Conservation (phyloP, 1,284 basidiomycete species). For the Cutaneotrichosporon cutaneum region DNA sequence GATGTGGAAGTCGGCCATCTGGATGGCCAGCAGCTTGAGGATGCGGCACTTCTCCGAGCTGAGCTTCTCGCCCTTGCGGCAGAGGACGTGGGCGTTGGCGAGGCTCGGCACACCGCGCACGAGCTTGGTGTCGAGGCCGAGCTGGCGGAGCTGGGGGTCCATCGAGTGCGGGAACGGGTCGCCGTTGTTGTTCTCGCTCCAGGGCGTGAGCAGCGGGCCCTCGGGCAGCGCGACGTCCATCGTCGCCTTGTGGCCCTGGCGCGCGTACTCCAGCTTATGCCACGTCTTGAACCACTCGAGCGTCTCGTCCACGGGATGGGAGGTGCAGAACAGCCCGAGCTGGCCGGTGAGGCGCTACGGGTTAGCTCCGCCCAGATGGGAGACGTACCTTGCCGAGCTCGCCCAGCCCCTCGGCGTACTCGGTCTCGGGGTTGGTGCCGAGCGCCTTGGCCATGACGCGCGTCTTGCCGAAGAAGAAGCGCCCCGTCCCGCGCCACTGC, state of each 20-base stretch:
- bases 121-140: slow-evolving; percentile 84
- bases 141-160: slow-evolving; percentile 89
- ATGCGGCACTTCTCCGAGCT: slow-evolving; percentile 82
- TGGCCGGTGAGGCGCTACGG: slow-evolving; percentile 84
- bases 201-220: slow-evolving; percentile 56
- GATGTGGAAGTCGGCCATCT: slow-evolving; percentile 77
- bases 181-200: slow-evolving; percentile 65
- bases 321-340: slow-evolving; percentile 88
- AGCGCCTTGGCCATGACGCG: slow-evolving; percentile 95
- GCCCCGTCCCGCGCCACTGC: slow-evolving; percentile 88
- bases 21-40: slow-evolving; percentile 80
- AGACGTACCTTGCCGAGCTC: slow-evolving; percentile 73
- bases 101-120: slow-evolving; percentile 85
- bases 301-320: slow-evolving; percentile 82
- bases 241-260: slow-evolving; percentile 77
- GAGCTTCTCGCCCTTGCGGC: slow-evolving; percentile 76
- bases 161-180: slow-evolving; percentile 91
- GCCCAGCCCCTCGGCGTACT: slow-evolving; percentile 76
- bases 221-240: slow-evolving; percentile 73
- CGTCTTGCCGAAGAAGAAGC: slow-evolving; percentile 89
- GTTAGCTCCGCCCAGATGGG: not conserved
- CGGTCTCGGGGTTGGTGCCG: slow-evolving; percentile 82
- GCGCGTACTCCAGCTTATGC: slow-evolving; percentile 85
- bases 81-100: slow-evolving; percentile 75
- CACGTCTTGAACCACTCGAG: slow-evolving; percentile 93